A percentile compares a stretch with the other conserved stretches of the same genome.
Conservation (phyloP, 1,284 basidiomycete species). For the Golubevia sp. region DNA sequence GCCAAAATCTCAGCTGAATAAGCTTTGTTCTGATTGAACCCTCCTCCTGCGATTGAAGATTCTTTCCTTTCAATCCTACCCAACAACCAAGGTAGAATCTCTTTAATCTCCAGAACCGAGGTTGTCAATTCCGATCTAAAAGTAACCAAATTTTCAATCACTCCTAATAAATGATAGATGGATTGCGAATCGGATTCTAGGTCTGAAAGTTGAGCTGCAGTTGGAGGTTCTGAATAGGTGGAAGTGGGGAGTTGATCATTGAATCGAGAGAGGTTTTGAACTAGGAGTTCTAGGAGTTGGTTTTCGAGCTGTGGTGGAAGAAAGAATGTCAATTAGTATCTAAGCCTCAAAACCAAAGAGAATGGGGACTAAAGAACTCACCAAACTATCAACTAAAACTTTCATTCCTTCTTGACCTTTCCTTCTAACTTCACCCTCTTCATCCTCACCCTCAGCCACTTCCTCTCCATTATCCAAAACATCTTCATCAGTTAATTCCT, state of each 20-base stretch:
- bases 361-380: slow-evolving; percentile 2
- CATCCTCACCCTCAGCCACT: slow-evolving; percentile 67
- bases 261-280: slow-evolving; percentile 73
- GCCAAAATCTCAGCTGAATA: slow-evolving; percentile 71
- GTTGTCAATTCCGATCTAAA: slow-evolving; percentile 79
- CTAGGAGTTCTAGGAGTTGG: slow-evolving; percentile 83
- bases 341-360: slow-evolving; percentile 17
- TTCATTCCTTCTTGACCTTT: slow-evolving; percentile 5
- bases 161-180: slow-evolving; percentile 65
- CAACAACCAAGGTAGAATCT: too few species aligned
- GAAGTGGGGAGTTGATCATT: too few species aligned
- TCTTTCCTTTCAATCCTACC: not conserved
- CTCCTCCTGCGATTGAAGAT: not conserved
- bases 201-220: not conserved
- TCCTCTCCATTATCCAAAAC: slow-evolving; percentile 78
- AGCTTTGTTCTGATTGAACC: slow-evolving; percentile 57
- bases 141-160: slow-evolving; percentile 89
- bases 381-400: slow-evolving; percentile 12
- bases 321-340: slow-evolving; percentile 17
- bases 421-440: slow-evolving; percentile 66
- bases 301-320: slow-evolving; percentile 70
- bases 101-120: slow-evolving; percentile 62
- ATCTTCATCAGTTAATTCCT: slow-evolving; percentile 95
- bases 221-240: too few species aligned
- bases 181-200: slow-evolving; percentile 25